Evolutionary conservation across 2,329 filamentous ascomycete genomes (phyloP), one percentile per base, ranked within the genome.

Genomic region (Pseudogymnoascus sp.): DNA sequence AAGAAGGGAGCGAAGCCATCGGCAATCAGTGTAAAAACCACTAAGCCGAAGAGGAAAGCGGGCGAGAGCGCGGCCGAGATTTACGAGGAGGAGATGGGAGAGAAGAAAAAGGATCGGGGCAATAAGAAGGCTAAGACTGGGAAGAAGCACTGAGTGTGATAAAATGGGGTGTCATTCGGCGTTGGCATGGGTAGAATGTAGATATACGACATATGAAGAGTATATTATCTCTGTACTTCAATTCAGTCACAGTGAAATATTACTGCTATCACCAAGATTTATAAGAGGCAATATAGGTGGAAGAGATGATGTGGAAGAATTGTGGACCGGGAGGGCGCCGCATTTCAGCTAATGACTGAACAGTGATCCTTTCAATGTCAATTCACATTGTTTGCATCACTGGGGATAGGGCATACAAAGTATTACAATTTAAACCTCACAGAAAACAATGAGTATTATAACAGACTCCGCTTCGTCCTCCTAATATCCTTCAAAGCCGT

Each of bases 21-120:
- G 14, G 88, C 86, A 0, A 91, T 97, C 28, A 92, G 89, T 72
- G 85, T 97, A 62, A 94, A 92, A 80, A 84, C 86, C n/a, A 79
- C 79, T 63, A 91, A 92, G 76, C 69, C 76, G 66, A 93, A 94
- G 80, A 81, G 91, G 69, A 95, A 95, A 77, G 89, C 84, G 14
- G 73, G 70, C 2, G 73, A 75, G 63, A 84, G 82, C 14, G 85
- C 84, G 4, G 78, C 77, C 22, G 85, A 88, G 69, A 80, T 87
- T 14, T 87, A 86, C 68, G 84, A 86, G 61, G 79, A 86, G 70
- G 81, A 77, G 59, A 77, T 84, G 62, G 84, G 78, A 2, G 79
- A 79, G 23, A 81, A 74, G 62, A 81, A 80, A 70, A 78, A 75
- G 65, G 58, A 60, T 11, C 4, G 58, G 35, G 22, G 33, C 23